A percentile compares a stretch with the other conserved stretches of the same genome.
These are phyloP conservation scores for Syzygium oleosum DNA, from an alignment of 345 rosid species.

Conservation along the genomic window DNA sequence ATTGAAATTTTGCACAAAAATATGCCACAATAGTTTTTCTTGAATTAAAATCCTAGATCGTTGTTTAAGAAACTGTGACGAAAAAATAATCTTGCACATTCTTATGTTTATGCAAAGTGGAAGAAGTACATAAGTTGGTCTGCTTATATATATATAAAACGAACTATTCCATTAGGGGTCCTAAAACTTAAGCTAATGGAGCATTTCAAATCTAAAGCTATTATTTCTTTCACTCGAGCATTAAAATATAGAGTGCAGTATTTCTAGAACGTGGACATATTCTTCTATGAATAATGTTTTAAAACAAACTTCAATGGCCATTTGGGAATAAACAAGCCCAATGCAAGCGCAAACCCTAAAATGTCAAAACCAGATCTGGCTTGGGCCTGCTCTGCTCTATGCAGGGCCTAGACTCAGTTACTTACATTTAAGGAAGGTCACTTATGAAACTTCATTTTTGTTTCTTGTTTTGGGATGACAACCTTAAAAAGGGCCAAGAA, in stretches of 20 bases:
- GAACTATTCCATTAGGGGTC: not conserved
- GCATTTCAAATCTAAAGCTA: too few species aligned
- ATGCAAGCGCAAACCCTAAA: not conserved
- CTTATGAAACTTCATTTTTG: not conserved
- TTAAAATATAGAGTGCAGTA: too few species aligned
- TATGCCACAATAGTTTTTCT: too few species aligned
- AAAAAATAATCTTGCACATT: not conserved
- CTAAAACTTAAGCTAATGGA: too few species aligned
- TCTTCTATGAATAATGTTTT: not conserved
- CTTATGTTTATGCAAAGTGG: fast-evolving
- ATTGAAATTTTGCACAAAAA: too few species aligned
- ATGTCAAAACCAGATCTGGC: not conserved
- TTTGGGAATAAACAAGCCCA: not conserved
- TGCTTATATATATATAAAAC: not conserved
- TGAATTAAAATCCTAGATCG: too few species aligned
- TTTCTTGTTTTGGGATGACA: not conserved
- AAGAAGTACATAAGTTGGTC: too few species aligned
- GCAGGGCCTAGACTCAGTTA: not conserved
- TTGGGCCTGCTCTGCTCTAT: not conserved
- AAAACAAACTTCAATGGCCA: not conserved
- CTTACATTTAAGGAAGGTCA: not conserved
- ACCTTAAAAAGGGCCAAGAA: not conserved
- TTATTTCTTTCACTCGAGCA: too few species aligned
- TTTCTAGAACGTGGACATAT: not conserved
- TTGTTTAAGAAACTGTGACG: fast-evolving